phyloP scores from a whole-genome alignment of 2,329 filamentous ascomycete species.

The Alternaria brassicae region DNA sequence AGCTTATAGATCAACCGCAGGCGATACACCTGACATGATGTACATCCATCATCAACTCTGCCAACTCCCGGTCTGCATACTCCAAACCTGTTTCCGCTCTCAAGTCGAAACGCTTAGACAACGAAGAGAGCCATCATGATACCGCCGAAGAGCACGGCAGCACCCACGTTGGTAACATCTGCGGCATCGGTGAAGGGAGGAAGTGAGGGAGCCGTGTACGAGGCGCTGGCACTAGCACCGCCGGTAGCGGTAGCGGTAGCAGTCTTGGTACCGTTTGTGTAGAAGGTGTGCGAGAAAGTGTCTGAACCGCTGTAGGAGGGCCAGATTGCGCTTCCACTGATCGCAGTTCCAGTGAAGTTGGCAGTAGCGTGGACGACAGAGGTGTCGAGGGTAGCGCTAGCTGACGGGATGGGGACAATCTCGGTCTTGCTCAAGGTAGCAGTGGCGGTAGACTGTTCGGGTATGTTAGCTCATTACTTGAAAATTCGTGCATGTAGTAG shows the following conservation, averaged over 20 bases:
- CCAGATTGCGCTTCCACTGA: neutral
- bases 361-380: neutral
- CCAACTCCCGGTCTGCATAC: neutral
- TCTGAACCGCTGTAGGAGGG: neutral
- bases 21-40: neutral
- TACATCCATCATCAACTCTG: neutral
- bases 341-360: neutral
- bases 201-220: neutral
- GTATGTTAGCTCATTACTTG: neutral
- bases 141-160: constrained; percentile 5
- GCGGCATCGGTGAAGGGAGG: constrained; percentile 13
- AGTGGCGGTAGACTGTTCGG: neutral
- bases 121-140: constrained; percentile 11
- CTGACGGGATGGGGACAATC: neutral
- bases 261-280: constrained; percentile 1
- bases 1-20: neutral
- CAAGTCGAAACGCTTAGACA: neutral
- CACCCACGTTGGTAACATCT: constrained; percentile 3
- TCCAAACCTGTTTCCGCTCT: neutral
- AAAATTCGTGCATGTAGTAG: fast-evolving
- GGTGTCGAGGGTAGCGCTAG: neutral
- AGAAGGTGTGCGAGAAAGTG: neutral
- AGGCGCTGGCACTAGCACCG: constrained; percentile 3
- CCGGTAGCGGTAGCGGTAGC: neutral
- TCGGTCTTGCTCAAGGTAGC: neutral